Conservation (phyloP, 257 asterid genomes). For the Fraxinus excelsior region DNA sequence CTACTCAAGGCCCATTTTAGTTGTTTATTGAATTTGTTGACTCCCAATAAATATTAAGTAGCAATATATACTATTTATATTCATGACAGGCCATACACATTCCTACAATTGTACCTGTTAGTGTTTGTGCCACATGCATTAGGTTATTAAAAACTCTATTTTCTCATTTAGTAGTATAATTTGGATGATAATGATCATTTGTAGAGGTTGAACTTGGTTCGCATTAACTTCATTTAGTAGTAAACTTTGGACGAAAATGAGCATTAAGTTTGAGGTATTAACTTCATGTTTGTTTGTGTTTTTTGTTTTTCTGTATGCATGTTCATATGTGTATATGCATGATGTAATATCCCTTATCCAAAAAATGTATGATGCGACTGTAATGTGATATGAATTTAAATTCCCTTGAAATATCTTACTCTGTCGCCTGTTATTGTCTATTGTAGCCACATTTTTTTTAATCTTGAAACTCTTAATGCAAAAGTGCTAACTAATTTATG, state of each 20-base stretch:
- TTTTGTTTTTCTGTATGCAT: background rate
- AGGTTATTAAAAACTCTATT: background rate
- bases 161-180: background rate
- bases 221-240: background rate
- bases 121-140: background rate
- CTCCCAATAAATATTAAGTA: background rate
- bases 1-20: conserved; percentile 1
- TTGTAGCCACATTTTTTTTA: background rate
- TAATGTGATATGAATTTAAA: background rate
- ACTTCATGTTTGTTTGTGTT: background rate
- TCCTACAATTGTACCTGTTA: background rate
- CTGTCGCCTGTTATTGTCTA: background rate
- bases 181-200: background rate
- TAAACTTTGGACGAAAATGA: background rate
- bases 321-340: background rate
- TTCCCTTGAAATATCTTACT: background rate
- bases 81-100: background rate
- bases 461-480: background rate
- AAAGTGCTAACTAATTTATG: conserved; percentile 7
- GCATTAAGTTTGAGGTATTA: background rate
- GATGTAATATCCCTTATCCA: background rate
- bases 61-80: background rate
- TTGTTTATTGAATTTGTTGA: background rate
- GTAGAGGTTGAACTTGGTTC: background rate
- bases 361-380: background rate